Base-by-base conservation (phyloP, 352 stramenopile species). In the Phytophthora kernoviae region DNA sequence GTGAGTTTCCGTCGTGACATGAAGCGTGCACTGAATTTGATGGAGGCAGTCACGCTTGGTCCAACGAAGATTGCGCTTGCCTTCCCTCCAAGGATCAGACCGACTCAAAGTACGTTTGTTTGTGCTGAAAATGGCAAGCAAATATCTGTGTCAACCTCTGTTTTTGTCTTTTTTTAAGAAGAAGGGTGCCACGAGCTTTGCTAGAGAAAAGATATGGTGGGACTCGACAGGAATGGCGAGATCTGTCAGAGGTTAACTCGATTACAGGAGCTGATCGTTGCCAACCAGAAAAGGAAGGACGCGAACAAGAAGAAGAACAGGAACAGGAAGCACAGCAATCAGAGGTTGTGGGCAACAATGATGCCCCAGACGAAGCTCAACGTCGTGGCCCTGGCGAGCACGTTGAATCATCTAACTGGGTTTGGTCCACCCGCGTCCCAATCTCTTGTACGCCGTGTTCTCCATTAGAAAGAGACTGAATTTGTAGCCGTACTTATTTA, bases 1-100 rank as follows among this genome's bases (percentile, higher is more conserved):
- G 58, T 55, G 12, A 33, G 68, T 18, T 94, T 94, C 47, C 70
- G 79, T 3, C 77, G 84, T n/a, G 82, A 94, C 47, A 83, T 90
- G 73, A 84, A 83, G 59, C 79, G 82, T 18, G 68, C 74, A 20
- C 49, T 94, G 43, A 70, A 54, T 18, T 41, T 63, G 41, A 76
- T 94, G 0, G 81, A 92, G 55, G 63, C 72, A 2, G 53, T 65
- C 17, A 65, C 73, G 7, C 63, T 90, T 47, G 84, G 84, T 0
- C 52, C 68, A 9, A 88, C 81, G 9, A 58, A 75, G 37, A 79
- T 91, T n/a, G 82, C 90, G 53, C 50, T 68, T 6, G 59, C 63
- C 17, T 81, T 90, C 40, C 63, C 65, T 48, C 50, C 2, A 30
- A 62, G 8, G 2, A 11, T 4, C 17, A 30, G 49, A 52, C 45